These are phyloP conservation scores for Pyracantha coccinea DNA, from an alignment of 331 rosid species.

Conservation along the genomic window DNA sequence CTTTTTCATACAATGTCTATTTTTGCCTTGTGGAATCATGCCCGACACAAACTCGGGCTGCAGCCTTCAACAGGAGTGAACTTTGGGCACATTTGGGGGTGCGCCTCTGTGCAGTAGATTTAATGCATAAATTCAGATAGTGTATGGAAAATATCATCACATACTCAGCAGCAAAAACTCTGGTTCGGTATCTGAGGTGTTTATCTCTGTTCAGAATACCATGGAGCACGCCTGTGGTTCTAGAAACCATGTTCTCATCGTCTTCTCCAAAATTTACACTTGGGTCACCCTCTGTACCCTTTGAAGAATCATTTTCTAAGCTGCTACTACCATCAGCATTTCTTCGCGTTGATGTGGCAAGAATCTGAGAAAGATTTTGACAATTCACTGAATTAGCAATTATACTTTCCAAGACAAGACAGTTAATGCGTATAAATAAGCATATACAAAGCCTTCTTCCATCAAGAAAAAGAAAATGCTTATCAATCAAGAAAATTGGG, in stretches of 20 bases:
- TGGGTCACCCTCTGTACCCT: constrained; percentile 49
- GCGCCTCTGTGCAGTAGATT: neutral
- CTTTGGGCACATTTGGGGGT: neutral
- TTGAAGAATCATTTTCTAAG: constrained; percentile 35
- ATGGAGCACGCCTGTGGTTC: constrained; percentile 36
- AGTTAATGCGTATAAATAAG: neutral
- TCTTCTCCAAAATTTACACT: constrained; percentile 48
- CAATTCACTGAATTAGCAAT: constrained; percentile 11
- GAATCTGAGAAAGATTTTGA: constrained; percentile 49
- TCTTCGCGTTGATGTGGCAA: constrained; percentile 68
- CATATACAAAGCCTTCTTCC: neutral
- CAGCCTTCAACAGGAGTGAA: neutral
- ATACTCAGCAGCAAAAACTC: constrained; percentile 98
- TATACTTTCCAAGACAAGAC: neutral
- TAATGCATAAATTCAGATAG: neutral
- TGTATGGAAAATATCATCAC: constrained; percentile 22
- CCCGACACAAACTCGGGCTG: neutral
- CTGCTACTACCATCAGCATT: constrained; percentile 29
- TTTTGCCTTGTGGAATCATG: neutral
- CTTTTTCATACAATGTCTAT: neutral
- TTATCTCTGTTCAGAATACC: constrained; percentile 57
- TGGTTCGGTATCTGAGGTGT: constrained; percentile 92
- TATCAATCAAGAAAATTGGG: neutral
- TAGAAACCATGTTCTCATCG: constrained; percentile 85
- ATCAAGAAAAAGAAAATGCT: neutral